A percentile compares a stretch with the other conserved stretches of the same genome.
phyloP scores from a whole-genome alignment of 805 yeast genomes.

The Spathaspora sp. region DNA sequence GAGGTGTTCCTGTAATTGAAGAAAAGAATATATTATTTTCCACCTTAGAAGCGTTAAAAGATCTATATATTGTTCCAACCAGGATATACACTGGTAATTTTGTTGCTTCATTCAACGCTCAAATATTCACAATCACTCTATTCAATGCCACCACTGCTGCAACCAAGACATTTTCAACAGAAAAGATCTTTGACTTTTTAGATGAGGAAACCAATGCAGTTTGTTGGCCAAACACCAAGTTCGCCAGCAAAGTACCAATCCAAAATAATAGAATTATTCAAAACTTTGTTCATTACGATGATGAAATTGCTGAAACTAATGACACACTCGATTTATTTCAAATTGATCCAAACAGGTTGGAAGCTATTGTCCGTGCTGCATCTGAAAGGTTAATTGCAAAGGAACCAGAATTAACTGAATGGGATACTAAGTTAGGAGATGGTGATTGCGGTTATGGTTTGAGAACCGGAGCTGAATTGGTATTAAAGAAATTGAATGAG shows the following conservation, averaged over 20 bases:
- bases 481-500: conserved; percentile 17
- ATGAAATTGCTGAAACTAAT: conserved; percentile 4
- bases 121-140: conserved; percentile 32
- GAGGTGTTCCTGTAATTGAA: conserved; percentile 35
- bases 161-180: conserved; percentile 13
- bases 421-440: conserved; percentile 43
- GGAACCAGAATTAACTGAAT: conserved; percentile 34
- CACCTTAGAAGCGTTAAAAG: conserved; percentile 18
- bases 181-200: conserved; percentile 22
- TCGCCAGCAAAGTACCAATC: conserved; percentile 10
- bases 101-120: conserved; percentile 35
- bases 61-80: conserved; percentile 19
- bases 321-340: conserved; percentile 8
- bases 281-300: conserved; percentile 22
- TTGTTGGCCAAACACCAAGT: conserved; percentile 25
- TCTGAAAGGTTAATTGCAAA: conserved; percentile 23
- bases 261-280: conserved; percentile 21
- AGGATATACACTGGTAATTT: conserved; percentile 31
- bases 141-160: conserved; percentile 29
- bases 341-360: conserved; percentile 16
- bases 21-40: conserved; percentile 22
- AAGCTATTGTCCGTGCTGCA: conserved; percentile 17
- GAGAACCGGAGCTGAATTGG: conserved; percentile 28
- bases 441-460: conserved; percentile 42
- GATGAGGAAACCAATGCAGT: conserved; percentile 27